These are phyloP conservation scores for Candida palmyrensis DNA, from an alignment of 805 yeast species.

Conservation along the genomic window DNA sequence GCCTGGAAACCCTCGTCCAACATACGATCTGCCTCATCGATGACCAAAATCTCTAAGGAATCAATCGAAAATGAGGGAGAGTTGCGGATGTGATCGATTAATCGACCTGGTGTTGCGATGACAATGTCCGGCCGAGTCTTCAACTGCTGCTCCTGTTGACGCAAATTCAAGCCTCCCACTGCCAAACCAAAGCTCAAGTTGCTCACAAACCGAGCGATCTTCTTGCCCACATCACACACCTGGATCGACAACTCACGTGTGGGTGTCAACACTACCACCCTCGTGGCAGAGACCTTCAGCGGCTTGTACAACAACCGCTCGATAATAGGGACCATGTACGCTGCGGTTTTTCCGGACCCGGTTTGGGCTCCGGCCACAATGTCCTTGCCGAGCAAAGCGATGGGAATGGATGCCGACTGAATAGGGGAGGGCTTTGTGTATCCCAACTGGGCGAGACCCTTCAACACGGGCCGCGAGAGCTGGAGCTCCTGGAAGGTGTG, in stretches of 20 bases:
- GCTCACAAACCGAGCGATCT: conserved; percentile 69
- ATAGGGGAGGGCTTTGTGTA: conserved; percentile 90
- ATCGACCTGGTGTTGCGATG: conserved; percentile 97
- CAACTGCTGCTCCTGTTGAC: conserved; percentile 93
- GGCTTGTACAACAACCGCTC: conserved; percentile 92
- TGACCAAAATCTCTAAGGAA: conserved; percentile 82
- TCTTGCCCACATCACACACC: conserved; percentile 89
- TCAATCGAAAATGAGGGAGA: conserved; percentile 91
- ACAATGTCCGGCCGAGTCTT: conserved; percentile 93
- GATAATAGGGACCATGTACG: conserved; percentile 91
- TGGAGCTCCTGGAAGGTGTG: conserved; percentile 70
- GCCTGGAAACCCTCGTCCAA: conserved; percentile 98
- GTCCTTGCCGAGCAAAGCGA: conserved; percentile 90
- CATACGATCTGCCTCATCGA: conserved; percentile 99
- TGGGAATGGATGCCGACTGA: conserved; percentile 90
- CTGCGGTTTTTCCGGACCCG: conserved; percentile 99
- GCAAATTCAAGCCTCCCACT: conserved; percentile 93
- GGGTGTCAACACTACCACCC: conserved; percentile 89
- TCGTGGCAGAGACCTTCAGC: conserved; percentile 74
- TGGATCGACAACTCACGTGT: conserved; percentile 98
- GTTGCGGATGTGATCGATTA: conserved; percentile 93
- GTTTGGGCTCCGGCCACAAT: conserved; percentile 99
- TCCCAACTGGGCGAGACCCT: conserved; percentile 76
- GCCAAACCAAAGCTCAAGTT: conserved; percentile 88
- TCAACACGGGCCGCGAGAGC: conserved; percentile 84